Base-by-base conservation (phyloP, 805 yeast genomes). In the Candida sithepensis region DNA sequence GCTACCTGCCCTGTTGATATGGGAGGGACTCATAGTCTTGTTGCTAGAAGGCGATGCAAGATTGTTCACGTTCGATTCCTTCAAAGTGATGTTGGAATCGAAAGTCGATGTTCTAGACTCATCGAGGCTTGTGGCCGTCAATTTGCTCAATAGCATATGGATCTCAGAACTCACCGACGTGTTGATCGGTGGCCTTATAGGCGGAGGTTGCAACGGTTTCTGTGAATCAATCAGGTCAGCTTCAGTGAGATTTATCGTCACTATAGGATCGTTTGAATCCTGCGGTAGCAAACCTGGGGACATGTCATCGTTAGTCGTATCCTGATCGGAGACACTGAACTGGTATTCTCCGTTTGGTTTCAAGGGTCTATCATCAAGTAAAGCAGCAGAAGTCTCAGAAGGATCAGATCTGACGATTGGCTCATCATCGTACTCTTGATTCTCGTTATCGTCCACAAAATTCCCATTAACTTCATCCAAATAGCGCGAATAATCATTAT, bases 261-360 rank as follows among this genome's bases (percentile, higher is more conserved):
- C 32, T 2, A 26, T 34, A 8, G 38, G 42, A 4, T 47, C 39
- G 3, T 37, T n/a, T 16, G 43, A 20, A 7, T 9, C 37, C 16
- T 26, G 41, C 3, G 59, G 51, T 3, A 45, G 20, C 5, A 51
- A 33, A 2, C 44, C 48, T 1, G 56, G 58, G 26, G 57, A 52
- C 14, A 43, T 26, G 9, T 39, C 45, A 18, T 46, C 53, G 16
- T 42, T 42, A 3, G 55, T 47, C 10, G 52, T 54, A 33, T 52
- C 59, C 20, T 50, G 55, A 34, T 57, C 60, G 7, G 57, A 57
- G 3, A 21, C 41, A 28, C 19, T 26, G 30, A 44, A 49, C 12
- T 41, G 14, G 22, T 46, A 52, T 12, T 42, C 47, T 3, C 53
- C 53, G 20, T 44, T 45, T 3, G 51, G 49, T 5, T 32, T 16